These are phyloP conservation scores for Syncephalastrum sp. DNA, from an alignment of 371 early-diverging fungal species.

Conservation along the genomic window DNA sequence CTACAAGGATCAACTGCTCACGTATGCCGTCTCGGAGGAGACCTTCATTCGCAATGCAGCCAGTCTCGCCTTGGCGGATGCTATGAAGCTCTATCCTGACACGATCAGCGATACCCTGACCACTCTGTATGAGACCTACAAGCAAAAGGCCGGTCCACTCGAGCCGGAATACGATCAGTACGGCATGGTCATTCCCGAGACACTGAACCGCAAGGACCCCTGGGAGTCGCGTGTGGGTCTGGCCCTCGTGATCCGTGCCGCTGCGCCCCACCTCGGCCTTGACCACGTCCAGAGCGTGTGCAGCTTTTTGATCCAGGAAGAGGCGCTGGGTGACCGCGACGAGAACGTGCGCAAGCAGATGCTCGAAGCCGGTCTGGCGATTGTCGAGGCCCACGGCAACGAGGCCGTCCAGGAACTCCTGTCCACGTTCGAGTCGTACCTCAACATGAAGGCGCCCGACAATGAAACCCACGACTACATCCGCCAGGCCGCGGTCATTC, in stretches of 20 bases:
- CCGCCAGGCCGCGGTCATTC: conserved; percentile 89
- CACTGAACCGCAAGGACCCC: conserved; percentile 79
- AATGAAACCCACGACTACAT: conserved; percentile 74
- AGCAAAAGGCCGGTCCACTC: conserved; percentile 64
- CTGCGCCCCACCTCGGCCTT: conserved; percentile 65
- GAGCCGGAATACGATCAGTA: conserved; percentile 89
- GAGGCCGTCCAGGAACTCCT: conserved; percentile 63
- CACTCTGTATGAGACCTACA: conserved; percentile 55
- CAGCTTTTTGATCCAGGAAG: conserved; percentile 75
- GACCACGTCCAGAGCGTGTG: conserved; percentile 61
- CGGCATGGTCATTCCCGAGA: conserved; percentile 87
- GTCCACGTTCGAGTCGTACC: conserved; percentile 75
- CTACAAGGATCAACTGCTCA: conserved; percentile 53
- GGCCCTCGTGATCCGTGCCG: conserved; percentile 68
- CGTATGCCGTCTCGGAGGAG: conserved; percentile 54
- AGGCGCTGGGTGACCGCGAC: conserved; percentile 86
- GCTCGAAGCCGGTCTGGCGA: conserved; percentile 86
- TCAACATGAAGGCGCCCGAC: conserved; percentile 60
- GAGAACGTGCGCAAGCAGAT: conserved; percentile 80
- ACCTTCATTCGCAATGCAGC: conserved; percentile 69
- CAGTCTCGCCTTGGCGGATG: conserved; percentile 70
- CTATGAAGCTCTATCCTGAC: conserved; percentile 54
- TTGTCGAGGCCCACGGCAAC: conserved; percentile 76
- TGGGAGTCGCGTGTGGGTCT: conserved; percentile 83
- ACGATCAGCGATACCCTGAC: conserved; percentile 46